Conservation (phyloP, 2,329 filamentous ascomycete species). For the Arthroderma sp. region DNA sequence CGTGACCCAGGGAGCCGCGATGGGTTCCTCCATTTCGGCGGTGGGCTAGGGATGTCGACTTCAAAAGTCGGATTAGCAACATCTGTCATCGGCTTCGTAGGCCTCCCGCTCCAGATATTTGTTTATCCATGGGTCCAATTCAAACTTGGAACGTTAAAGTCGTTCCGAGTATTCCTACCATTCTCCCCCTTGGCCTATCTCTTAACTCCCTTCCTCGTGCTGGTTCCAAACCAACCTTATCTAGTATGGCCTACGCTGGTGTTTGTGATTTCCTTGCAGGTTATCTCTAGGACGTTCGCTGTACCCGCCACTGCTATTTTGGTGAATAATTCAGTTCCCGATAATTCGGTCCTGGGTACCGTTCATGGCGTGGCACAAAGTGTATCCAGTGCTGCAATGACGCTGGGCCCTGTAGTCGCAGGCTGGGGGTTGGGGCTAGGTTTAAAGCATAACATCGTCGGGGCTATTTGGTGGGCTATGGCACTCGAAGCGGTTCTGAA, state of each 20-base stretch:
- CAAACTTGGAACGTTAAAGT: conserved; percentile 53
- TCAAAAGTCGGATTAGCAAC: conserved; percentile 63
- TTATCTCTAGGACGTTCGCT: conserved; percentile 58
- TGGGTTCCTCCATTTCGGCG: conserved; percentile 47
- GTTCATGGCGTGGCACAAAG: conserved; percentile 48
- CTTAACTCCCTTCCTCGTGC: conserved; percentile 55
- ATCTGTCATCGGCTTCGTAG: conserved; percentile 60
- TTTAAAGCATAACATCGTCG: conserved; percentile 40
- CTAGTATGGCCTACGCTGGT: conserved; percentile 53
- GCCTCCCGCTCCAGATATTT: conserved; percentile 58
- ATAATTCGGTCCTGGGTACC: conserved; percentile 43
- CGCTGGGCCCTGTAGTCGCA: conserved; percentile 42
- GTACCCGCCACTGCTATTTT: conserved; percentile 46
- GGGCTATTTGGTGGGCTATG: conserved; percentile 45
- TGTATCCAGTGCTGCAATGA: conserved; percentile 40
- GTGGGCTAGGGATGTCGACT: conserved; percentile 62
- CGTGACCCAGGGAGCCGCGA: conserved; percentile 35
- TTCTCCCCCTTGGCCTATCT: conserved; percentile 60
- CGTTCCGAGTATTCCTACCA: conserved; percentile 55
- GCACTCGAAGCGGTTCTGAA: conserved; percentile 43
- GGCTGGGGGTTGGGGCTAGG: conserved; percentile 43
- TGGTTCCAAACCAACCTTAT: conserved; percentile 45
- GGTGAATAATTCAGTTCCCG: conserved; percentile 47
- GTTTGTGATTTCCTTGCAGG: conserved; percentile 53
- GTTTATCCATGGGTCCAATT: conserved; percentile 56